phyloP scores from a whole-genome alignment of 2,329 filamentous ascomycete genomes.

The Cercospora zeina region DNA sequence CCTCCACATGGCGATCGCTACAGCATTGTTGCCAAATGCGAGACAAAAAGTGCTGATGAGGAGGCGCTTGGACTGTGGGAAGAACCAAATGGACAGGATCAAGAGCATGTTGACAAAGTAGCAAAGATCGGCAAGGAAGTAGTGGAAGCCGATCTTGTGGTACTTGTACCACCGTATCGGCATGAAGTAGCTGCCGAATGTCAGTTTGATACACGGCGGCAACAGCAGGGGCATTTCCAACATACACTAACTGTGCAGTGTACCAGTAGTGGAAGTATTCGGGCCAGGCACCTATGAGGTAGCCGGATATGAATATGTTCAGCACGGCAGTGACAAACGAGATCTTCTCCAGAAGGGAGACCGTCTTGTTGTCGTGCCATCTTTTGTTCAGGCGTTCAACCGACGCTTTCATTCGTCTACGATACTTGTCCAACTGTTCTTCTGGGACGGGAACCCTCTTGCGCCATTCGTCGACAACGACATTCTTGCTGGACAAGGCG shows the following conservation, averaged over 20 bases:
- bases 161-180: conserved; percentile 92
- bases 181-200: conserved; percentile 77
- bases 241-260: conserved; percentile 40
- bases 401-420: conserved; percentile 78
- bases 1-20: conserved; percentile 98
- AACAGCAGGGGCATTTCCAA: conserved; percentile 3
- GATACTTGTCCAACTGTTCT: conserved; percentile 89
- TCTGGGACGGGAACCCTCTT: conserved; percentile 76
- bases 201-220: conserved; percentile 21
- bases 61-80: conserved; percentile 84
- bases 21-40: conserved; percentile 92
- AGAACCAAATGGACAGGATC: conserved; percentile 81
- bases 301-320: conserved; percentile 96
- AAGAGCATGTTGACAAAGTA: conserved; percentile 95
- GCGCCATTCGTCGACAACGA: conserved; percentile 90
- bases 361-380: conserved; percentile 87
- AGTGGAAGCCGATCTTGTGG: conserved; percentile 87
- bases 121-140: conserved; percentile 95
- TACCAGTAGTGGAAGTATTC: conserved; percentile 93
- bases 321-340: conserved; percentile 95
- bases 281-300: conserved; percentile 82
- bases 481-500: conserved; percentile 76
- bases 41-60: conserved; percentile 92
- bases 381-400: conserved; percentile 82
- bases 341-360: conserved; percentile 88